Percentiles rank a stretch among this genome's conserved stretches.
Evolutionary conservation across 495 filamentous ascomycete species (phyloP).

Genomic region (Annulohypoxylon nitens): DNA sequence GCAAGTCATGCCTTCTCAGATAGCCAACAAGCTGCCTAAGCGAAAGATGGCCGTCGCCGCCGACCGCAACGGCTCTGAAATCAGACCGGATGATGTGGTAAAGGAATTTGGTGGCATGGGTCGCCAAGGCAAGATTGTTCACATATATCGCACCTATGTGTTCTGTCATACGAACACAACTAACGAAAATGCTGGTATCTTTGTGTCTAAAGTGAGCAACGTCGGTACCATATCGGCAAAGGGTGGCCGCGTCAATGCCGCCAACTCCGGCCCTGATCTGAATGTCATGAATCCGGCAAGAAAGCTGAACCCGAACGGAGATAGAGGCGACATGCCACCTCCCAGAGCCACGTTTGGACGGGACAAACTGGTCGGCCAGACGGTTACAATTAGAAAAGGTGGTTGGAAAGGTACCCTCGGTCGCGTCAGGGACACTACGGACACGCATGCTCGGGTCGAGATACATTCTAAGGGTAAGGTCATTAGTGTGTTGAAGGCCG

Average conservation of each 20-base stretch:
- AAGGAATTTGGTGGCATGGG: conserved; percentile 90
- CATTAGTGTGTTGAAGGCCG: conserved; percentile 81
- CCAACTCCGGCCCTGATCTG: conserved; percentile 76
- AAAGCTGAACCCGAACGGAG: conserved; percentile 68
- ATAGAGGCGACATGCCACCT: conserved; percentile 75
- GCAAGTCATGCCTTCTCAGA: conserved; percentile 87
- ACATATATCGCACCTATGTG: conserved; percentile 89
- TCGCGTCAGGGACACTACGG: conserved; percentile 93
- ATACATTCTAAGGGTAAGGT: conserved; percentile 92
- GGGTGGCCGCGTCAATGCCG: conserved; percentile 74
- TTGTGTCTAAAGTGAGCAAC: conserved; percentile 86
- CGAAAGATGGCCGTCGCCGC: conserved; percentile 88
- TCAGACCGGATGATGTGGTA: conserved; percentile 89
- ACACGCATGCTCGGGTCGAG: conserved; percentile 86
- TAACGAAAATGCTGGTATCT: conserved; percentile 89
- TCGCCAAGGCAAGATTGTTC: conserved; percentile 86
- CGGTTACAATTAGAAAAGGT: conserved; percentile 84
- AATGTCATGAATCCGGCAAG: conserved; percentile 93
- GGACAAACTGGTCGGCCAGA: conserved; percentile 91
- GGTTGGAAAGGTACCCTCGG: conserved; percentile 93
- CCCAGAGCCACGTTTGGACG: conserved; percentile 77
- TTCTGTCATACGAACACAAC: conserved; percentile 88
- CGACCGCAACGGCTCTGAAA: conserved; percentile 93
- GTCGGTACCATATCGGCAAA: conserved; percentile 92
- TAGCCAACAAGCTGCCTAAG: conserved; percentile 85